Evolutionary conservation across 495 filamentous ascomycete genomes (phyloP).

Genomic region (Lasiosphaeria hispida): DNA sequence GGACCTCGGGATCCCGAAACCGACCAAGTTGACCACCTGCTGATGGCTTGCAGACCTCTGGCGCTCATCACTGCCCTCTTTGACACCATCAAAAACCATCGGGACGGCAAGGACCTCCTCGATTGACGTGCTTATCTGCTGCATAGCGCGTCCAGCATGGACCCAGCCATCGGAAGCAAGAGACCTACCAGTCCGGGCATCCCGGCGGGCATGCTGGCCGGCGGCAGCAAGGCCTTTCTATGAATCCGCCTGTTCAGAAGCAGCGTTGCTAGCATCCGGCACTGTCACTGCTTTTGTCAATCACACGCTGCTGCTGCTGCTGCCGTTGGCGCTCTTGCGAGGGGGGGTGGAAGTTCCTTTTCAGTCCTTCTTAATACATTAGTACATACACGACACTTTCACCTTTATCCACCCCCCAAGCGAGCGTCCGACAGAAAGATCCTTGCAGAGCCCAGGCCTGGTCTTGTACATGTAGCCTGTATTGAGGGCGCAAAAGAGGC

Average conservation of each 20-base stretch:
- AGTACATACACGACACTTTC: too few relatives aligned
- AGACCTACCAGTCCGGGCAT: too few relatives aligned
- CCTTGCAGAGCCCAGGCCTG: background rate
- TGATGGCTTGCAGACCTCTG: conserved; percentile 16
- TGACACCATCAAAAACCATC: conserved; percentile 30
- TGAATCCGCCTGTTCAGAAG: too few relatives aligned
- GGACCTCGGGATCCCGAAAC: conserved; percentile 1
- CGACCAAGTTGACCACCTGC: conserved; percentile 2
- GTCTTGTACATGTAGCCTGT: background rate
- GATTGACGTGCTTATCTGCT: conserved; percentile 15
- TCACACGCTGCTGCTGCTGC: too few relatives aligned
- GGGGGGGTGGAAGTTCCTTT: too few relatives aligned
- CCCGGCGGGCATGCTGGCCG: too few relatives aligned
- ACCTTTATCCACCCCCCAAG: too few relatives aligned
- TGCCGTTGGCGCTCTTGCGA: too few relatives aligned
- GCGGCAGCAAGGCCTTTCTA: too few relatives aligned
- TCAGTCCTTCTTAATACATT: too few relatives aligned
- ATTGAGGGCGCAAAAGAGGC: background rate
- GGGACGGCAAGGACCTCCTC: conserved; percentile 29
- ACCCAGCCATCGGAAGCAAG: background rate
- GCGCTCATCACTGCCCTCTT: conserved; percentile 22
- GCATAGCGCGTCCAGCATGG: background rate
- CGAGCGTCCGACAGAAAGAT: background rate
- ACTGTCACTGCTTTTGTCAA: too few relatives aligned
- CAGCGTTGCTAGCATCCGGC: too few relatives aligned